Conservation (phyloP, 2,329 filamentous ascomycete species). For the Epichloe sylvatica region DNA sequence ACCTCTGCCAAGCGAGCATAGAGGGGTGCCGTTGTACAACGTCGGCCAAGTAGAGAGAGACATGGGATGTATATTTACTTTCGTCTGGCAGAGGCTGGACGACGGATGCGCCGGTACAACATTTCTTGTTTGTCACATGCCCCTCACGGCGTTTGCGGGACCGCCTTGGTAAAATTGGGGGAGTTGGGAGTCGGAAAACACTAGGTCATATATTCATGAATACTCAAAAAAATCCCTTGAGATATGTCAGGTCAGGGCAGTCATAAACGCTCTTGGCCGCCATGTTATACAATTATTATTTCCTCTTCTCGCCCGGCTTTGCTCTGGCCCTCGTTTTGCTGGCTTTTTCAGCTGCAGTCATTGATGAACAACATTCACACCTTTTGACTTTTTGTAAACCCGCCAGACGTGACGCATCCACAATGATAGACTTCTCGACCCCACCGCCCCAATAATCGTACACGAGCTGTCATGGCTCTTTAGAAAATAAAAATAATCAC, state of each 20-base stretch:
- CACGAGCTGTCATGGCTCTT: background rate
- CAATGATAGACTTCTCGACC: background rate
- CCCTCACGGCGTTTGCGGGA: no score
- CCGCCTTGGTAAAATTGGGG: slow-evolving; percentile 10
- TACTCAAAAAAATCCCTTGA: background rate
- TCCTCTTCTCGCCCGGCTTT: background rate
- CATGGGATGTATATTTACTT: no score
- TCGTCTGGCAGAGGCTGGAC: no score
- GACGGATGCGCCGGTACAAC: no score
- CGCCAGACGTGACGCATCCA: background rate
- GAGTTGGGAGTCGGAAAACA: slow-evolving; percentile 12
- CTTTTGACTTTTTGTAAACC: no score
- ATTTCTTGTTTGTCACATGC: background rate
- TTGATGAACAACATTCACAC: no score
- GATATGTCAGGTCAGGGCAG: background rate
- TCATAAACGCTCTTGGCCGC: background rate
- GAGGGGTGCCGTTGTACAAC: background rate
- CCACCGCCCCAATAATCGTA: background rate
- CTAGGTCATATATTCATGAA: background rate
- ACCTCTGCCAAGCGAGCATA: slow-evolving; percentile 1
- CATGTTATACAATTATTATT: background rate
- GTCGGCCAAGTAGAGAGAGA: no score
- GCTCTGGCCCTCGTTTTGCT: background rate
- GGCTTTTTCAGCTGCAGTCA: no score
- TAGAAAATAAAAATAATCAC: background rate